Evolutionary conservation across 257 asterid species (phyloP).

Genomic region (Solanum chiquidenum): DNA sequence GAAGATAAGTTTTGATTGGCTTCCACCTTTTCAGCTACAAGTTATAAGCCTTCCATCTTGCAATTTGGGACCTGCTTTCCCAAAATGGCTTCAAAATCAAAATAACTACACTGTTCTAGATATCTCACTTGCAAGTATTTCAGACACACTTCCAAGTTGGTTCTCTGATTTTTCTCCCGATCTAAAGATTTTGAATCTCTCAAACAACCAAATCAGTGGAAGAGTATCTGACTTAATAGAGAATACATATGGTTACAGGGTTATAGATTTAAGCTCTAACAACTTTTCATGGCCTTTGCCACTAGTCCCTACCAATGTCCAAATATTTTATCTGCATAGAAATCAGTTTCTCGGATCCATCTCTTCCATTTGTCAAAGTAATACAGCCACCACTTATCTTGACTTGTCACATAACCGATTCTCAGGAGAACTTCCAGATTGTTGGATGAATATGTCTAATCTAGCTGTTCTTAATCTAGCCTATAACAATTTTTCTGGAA

Average conservation of each 20-base stretch:
- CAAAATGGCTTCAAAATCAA: conserved; percentile 18
- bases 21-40: conserved; percentile 12
- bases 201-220: conserved; percentile 24
- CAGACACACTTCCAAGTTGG: conserved; percentile 21
- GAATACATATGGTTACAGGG: background rate
- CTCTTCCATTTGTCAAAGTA: conserved; percentile 1
- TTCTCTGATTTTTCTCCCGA: conserved; percentile 2
- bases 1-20: conserved; percentile 6
- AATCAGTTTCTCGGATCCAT: conserved; percentile 18
- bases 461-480: background rate
- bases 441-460: background rate
- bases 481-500: background rate
- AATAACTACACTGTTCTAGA: background rate
- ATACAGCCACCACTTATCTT: background rate
- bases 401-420: conserved; percentile 12
- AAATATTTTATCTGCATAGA: background rate
- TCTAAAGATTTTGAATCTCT: conserved; percentile 8
- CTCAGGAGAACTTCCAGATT: conserved; percentile 8
- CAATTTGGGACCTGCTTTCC: conserved; percentile 20
- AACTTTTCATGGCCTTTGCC: conserved; percentile 12
- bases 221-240: background rate
- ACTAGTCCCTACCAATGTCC: background rate
- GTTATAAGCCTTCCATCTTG: background rate
- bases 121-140: conserved; percentile 8
- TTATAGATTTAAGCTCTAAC: conserved; percentile 11